Base-by-base conservation (phyloP, 2,329 filamentous ascomycete species). In the Fusarium hostae region DNA sequence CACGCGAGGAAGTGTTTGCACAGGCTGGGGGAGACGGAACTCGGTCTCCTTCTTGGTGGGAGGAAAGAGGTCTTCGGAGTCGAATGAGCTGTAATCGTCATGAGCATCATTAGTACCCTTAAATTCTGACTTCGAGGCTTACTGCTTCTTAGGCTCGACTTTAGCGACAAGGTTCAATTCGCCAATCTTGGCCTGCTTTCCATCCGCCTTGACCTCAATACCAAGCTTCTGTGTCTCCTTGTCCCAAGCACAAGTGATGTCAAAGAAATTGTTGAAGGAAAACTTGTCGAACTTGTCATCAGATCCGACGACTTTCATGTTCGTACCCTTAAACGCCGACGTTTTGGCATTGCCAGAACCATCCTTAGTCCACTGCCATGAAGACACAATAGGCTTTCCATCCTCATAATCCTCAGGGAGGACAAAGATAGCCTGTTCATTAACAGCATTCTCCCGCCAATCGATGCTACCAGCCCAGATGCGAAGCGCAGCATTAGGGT, bases 101-200 rank as follows among this genome's bases (percentile, higher is more conserved):
- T 60, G 37, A 43, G 26, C 9, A n/a, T 45, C 13, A n/a, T 2
- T 6, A 9, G 3, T 18, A 22, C 2, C 0, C 4, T 10, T 16
- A 26, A 26, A 26, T 5, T 6, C 24, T 26, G 24, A 26, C 24
- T 26, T 26, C 5, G 24, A 26, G 24, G 6, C 70, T 30, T 50
- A 73, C 71, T 73, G 70, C 2, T 13, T n/a, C n/a, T 64, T 28
- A 2, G 50, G 59, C 7, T 73, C 68, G n/a, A 73, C 57, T 2
- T 51, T 24, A 3, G 68, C 72, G 0, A 60, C 35, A 0, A 62
- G 59, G 18, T 18, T 37, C 34, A 73, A 35, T 1, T 59, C 41
- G 2, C 63, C 70, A 4, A 68, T 40, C 9, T 4, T 22, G 22
- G 28, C 1, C 22, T 44, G 4, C 26, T 20, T 5, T 28, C 43